phyloP scores from a whole-genome alignment of 2,329 filamentous ascomycete species.

The Colletotrichum sp. region DNA sequence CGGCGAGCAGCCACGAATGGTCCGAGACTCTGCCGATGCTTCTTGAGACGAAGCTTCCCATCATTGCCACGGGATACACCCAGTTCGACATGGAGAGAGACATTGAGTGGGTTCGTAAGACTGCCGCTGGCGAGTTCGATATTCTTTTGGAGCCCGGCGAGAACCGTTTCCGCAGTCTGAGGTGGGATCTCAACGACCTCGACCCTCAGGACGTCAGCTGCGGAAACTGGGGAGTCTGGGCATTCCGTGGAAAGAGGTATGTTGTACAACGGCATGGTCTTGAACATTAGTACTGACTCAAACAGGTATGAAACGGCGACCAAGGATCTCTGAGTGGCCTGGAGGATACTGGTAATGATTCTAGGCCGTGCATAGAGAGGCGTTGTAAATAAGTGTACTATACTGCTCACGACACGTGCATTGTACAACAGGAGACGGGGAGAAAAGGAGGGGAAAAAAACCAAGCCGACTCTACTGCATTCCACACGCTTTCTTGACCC shows the following conservation, averaged over 20 bases:
- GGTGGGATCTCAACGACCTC: conserved; percentile 96
- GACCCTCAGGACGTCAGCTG: conserved; percentile 94
- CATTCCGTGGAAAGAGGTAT: conserved; percentile 95
- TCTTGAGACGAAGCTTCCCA: conserved; percentile 92
- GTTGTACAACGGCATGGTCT: conserved; percentile 29
- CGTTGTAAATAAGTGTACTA: conserved; percentile 22
- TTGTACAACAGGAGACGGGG: conserved; percentile 9
- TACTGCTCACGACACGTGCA: conserved; percentile 14
- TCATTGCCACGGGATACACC: conserved; percentile 95
- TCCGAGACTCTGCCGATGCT: conserved; percentile 86
- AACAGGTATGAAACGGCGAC: conserved; percentile 67
- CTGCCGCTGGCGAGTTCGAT: conserved; percentile 89
- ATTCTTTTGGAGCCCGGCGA: conserved; percentile 90
- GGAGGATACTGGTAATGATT: background rate
- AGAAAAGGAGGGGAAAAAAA: background rate
- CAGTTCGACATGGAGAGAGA: conserved; percentile 94
- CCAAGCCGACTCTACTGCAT: background rate
- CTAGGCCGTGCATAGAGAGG: background rate
- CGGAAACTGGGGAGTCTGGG: conserved; percentile 97
- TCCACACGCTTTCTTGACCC: background rate
- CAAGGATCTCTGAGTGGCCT: conserved; percentile 42
- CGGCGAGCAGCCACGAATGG: conserved; percentile 94
- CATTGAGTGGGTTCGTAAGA: conserved; percentile 86
- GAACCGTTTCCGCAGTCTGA: conserved; percentile 89
- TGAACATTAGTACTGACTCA: conserved; percentile 33